Evolutionary conservation across 805 yeast genomes (phyloP).

Genomic region (Barnettozyma sp.): DNA sequence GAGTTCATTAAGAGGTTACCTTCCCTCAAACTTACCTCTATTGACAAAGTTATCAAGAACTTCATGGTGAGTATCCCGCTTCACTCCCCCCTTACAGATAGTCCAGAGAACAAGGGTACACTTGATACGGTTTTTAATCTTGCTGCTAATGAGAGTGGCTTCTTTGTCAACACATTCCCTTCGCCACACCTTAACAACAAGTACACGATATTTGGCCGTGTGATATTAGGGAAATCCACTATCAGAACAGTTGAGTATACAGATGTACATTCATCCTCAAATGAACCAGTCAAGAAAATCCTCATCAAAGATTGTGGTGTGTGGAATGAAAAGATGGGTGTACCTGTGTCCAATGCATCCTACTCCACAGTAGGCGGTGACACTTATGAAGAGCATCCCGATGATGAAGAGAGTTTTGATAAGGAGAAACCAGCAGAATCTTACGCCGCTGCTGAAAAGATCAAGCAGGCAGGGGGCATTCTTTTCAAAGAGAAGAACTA

Average conservation of each 20-base stretch:
- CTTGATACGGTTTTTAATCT: constrained; percentile 41
- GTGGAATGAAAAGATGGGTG: constrained; percentile 46
- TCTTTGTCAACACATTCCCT: constrained; percentile 63
- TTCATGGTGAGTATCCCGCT: constrained; percentile 48
- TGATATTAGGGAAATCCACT: constrained; percentile 60
- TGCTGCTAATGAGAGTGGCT: constrained; percentile 62
- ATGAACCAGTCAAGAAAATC: constrained; percentile 35
- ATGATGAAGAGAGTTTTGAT: constrained; percentile 56
- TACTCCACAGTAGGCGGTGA: constrained; percentile 61
- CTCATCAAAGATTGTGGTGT: constrained; percentile 52
- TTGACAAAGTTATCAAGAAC: constrained; percentile 60
- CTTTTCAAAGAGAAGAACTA: constrained; percentile 48
- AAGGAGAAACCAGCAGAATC: constrained; percentile 50
- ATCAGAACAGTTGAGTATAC: constrained; percentile 57
- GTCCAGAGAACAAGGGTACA: constrained; percentile 49
- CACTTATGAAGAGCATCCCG: constrained; percentile 69
- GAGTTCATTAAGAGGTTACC: not conserved
- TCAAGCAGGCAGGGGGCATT: constrained; percentile 62
- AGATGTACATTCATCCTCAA: constrained; percentile 38
- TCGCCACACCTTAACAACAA: constrained; percentile 70
- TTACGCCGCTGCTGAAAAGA: constrained; percentile 42
- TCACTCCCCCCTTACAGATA: constrained; percentile 45
- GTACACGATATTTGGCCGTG: constrained; percentile 73
- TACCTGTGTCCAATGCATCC: constrained; percentile 60
- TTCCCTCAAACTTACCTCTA: constrained; percentile 30